These are phyloP conservation scores for Wickerhamiella hasegawae DNA, from an alignment of 805 yeast species.

Conservation along the genomic window DNA sequence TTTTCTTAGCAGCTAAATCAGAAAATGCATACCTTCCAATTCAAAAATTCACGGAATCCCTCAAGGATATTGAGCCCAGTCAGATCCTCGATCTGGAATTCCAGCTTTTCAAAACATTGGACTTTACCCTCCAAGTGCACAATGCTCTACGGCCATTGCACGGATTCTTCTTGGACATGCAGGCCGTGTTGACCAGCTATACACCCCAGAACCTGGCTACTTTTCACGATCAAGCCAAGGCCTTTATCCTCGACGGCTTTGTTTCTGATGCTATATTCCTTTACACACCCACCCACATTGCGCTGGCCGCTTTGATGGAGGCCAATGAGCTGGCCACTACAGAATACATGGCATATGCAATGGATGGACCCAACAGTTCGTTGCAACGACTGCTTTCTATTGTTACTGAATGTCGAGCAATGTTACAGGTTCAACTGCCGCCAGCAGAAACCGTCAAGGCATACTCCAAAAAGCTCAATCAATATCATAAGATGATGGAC, in stretches of 20 bases:
- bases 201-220: slow-evolving; percentile 36
- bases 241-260: slow-evolving; percentile 47
- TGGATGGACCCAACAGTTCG: slow-evolving; percentile 16
- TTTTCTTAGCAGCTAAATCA: slow-evolving; percentile 82
- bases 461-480: slow-evolving; percentile 22
- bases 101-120: slow-evolving; percentile 49
- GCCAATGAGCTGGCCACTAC: slow-evolving; percentile 48
- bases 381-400: slow-evolving; percentile 14
- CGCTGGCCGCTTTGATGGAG: slow-evolving; percentile 66
- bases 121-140: slow-evolving; percentile 70
- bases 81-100: slow-evolving; percentile 71
- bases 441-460: slow-evolving; percentile 20
- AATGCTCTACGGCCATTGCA: slow-evolving; percentile 83
- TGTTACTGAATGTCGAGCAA: slow-evolving; percentile 17
- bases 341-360: slow-evolving; percentile 46
- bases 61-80: slow-evolving; percentile 35
- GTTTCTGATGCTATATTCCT: slow-evolving; percentile 61
- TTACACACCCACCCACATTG: slow-evolving; percentile 90
- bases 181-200: slow-evolving; percentile 31
- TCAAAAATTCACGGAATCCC: slow-evolving; percentile 55
- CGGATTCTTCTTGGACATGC: slow-evolving; percentile 88
- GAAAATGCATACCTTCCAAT: slow-evolving; percentile 84
- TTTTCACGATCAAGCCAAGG: slow-evolving; percentile 55
- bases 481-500: slow-evolving; percentile 4
- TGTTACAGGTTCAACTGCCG: slow-evolving; percentile 12